A percentile compares a stretch with the other conserved stretches of the same genome.
Evolutionary conservation across 371 early-diverging fungal genomes (phyloP).

Genomic region (Lichtheimia corymbifera): DNA sequence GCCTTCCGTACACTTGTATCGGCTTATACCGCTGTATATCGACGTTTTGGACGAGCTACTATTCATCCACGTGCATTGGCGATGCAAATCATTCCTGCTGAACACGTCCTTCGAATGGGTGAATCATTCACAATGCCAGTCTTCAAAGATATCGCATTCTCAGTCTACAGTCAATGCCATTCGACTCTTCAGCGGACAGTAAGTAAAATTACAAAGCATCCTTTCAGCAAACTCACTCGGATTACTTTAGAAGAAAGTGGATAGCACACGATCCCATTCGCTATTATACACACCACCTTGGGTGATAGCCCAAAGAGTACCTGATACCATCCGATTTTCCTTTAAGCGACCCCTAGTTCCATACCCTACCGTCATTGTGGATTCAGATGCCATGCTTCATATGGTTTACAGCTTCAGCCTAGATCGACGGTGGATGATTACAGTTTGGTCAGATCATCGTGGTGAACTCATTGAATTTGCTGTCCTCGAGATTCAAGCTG

Average conservation of each 20-base stretch:
- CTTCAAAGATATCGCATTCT: conserved; percentile 63
- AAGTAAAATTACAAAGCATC: not conserved
- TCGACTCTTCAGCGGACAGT: not conserved
- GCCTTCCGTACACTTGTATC: conserved; percentile 40
- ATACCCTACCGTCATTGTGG: conserved; percentile 27
- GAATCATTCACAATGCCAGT: conserved; percentile 50
- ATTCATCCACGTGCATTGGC: conserved; percentile 12
- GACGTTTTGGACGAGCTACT: too few species aligned
- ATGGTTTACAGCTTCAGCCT: conserved; percentile 61
- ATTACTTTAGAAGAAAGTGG: not conserved
- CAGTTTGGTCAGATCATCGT: conserved; percentile 61
- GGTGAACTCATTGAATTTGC: conserved; percentile 56
- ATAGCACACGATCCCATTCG: not conserved
- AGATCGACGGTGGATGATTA: conserved; percentile 57
- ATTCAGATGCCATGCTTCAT: conserved; percentile 45
- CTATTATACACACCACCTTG: conserved; percentile 53
- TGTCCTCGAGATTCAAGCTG: conserved; percentile 16
- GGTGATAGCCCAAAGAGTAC: conserved; percentile 45
- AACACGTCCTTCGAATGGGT: conserved; percentile 48
- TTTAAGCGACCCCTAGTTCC: conserved; percentile 29
- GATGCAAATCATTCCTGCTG: conserved; percentile 55
- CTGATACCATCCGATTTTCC: conserved; percentile 38
- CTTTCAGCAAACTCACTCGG: not conserved
- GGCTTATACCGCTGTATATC: not conserved
- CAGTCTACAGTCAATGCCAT: conserved; percentile 60